Percentiles rank a stretch among this genome's conserved stretches.
phyloP scores from a whole-genome alignment of 176 grass and related monocot genomes.

The Rhynchospora tenuis region DNA sequence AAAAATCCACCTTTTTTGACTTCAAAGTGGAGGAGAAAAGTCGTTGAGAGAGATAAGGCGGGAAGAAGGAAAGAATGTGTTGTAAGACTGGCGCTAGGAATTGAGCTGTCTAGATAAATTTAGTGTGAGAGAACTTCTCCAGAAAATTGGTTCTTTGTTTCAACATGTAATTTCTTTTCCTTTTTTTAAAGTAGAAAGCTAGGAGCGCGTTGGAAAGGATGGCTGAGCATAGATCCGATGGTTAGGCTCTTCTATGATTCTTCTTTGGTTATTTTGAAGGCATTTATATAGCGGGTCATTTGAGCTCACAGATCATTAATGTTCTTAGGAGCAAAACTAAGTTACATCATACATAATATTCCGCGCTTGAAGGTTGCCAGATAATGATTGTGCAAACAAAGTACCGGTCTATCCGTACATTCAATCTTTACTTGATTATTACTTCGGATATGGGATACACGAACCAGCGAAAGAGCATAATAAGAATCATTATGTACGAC shows the following conservation, averaged over 20 bases:
- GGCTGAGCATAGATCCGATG: background rate
- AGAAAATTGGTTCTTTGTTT: background rate
- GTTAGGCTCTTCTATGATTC: background rate
- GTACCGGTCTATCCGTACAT: too few species aligned
- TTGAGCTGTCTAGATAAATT: slow-evolving; percentile 18
- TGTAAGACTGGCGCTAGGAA: background rate
- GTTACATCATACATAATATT: too few species aligned
- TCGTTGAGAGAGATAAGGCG: background rate
- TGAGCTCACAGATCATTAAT: too few species aligned
- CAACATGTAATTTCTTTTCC: background rate
- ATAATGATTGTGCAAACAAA: too few species aligned
- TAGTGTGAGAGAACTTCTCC: background rate
- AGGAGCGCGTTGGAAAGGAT: slow-evolving; percentile 6
- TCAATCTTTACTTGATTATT: too few species aligned
- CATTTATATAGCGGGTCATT: background rate
- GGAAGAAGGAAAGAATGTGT: background rate
- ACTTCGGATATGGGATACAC: too few species aligned
- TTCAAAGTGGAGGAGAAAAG: background rate
- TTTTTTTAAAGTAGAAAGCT: slow-evolving; percentile 1
- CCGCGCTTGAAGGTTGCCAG: too few species aligned
- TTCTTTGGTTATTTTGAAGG: background rate
- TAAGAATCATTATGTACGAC: too few species aligned
- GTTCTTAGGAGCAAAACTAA: too few species aligned
- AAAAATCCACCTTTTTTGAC: slow-evolving; percentile 14
- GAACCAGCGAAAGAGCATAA: too few species aligned